These are phyloP conservation scores for Nidula niveotomentosa DNA, from an alignment of 1,284 basidiomycete genomes.

Conservation along the genomic window DNA sequence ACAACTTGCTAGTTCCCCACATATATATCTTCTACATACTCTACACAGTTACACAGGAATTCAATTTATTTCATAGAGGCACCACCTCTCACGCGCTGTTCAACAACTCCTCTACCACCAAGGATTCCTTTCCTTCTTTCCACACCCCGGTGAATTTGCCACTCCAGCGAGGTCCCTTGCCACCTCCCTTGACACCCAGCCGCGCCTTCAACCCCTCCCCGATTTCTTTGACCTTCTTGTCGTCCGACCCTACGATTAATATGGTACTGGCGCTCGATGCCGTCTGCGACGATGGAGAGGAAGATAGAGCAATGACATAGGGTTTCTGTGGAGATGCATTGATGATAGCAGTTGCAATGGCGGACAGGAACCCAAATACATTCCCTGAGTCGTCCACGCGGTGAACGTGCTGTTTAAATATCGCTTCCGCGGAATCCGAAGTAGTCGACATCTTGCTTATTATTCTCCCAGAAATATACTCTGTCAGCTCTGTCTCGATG, in stretches of 20 bases:
- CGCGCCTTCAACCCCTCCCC: slow-evolving; percentile 60
- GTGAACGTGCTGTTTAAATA: slow-evolving; percentile 50
- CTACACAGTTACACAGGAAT: not conserved
- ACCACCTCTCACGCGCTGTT: slow-evolving; percentile 12
- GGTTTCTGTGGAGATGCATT: slow-evolving; percentile 24
- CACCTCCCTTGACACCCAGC: slow-evolving; percentile 63
- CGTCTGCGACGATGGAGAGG: slow-evolving; percentile 58
- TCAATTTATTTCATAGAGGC: not conserved
- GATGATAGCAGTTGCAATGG: slow-evolving; percentile 52
- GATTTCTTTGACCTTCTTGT: slow-evolving; percentile 54
- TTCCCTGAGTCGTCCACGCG: slow-evolving; percentile 63
- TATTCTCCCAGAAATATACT: slow-evolving; percentile 49
- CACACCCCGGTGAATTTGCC: slow-evolving; percentile 61
- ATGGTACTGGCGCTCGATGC: slow-evolving; percentile 50
- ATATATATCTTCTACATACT: no score
- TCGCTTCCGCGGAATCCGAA: slow-evolving; percentile 10
- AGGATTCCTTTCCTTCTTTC: slow-evolving; percentile 43
- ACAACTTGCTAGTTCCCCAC: slow-evolving; percentile 7
- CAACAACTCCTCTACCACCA: slow-evolving; percentile 41
- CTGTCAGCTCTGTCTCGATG: slow-evolving; percentile 68
- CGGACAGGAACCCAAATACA: slow-evolving; percentile 59
- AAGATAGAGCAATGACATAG: slow-evolving; percentile 59
- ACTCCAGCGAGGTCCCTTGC: slow-evolving; percentile 66
- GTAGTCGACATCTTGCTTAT: slow-evolving; percentile 26
- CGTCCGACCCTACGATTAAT: slow-evolving; percentile 60